phyloP scores from a whole-genome alignment of 306 rosid species.

The Lathyrus aphaca region DNA sequence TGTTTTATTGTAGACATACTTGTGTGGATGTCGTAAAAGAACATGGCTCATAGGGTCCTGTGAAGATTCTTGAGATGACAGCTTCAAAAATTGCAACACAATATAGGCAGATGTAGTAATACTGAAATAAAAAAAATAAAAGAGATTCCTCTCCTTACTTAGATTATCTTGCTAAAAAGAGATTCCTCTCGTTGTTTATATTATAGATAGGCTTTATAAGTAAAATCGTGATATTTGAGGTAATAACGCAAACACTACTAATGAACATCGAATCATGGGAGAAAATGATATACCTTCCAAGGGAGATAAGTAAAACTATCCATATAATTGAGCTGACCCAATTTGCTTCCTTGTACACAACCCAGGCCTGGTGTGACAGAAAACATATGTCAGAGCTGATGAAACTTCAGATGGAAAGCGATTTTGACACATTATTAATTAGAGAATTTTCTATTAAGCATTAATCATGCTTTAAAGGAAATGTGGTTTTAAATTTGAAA shows the following conservation, averaged over 20 bases:
- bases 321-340: conserved; percentile 65
- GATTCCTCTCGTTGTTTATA: conserved; percentile 20
- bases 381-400: conserved; percentile 16
- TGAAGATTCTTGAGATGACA: conserved; percentile 67
- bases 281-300: conserved; percentile 66
- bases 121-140: conserved; percentile 48
- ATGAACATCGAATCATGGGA: conserved; percentile 12
- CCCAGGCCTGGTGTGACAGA: conserved; percentile 64
- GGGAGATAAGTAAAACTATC: conserved; percentile 62
- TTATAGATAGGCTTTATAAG: conserved; percentile 1
- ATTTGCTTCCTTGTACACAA: conserved; percentile 74
- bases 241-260: neutral
- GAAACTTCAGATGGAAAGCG: conserved; percentile 34
- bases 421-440: conserved; percentile 5
- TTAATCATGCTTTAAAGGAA: neutral
- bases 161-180: conserved; percentile 14
- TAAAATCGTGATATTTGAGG: too few relatives aligned
- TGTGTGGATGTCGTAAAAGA: conserved; percentile 62
- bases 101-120: conserved; percentile 64
- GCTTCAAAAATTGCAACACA: conserved; percentile 67
- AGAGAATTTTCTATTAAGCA: conserved; percentile 5
- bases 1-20: conserved; percentile 51
- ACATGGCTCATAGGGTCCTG: conserved; percentile 68
- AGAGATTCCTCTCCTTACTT: conserved; percentile 5
- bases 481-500: conserved; percentile 19